Conservation (phyloP, 306 rosid species). For the Benincasa hispida region DNA sequence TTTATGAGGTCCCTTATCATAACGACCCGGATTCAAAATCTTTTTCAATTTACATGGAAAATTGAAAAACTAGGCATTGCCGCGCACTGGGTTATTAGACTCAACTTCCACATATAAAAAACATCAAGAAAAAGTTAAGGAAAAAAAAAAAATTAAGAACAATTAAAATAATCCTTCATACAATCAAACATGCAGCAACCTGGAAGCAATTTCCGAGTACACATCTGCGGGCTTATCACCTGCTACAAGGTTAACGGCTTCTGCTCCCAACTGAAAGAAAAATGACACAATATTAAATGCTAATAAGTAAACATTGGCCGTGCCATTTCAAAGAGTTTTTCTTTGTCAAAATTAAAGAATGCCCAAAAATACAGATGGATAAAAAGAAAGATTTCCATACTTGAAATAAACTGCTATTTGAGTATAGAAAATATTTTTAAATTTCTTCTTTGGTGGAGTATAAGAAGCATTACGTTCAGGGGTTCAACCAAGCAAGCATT, state of each 20-base stretch:
- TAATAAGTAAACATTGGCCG: not conserved
- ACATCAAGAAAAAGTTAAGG: not conserved
- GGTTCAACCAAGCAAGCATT: not conserved
- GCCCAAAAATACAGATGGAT: not conserved
- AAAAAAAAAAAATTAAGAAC: not conserved
- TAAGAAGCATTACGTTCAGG: not conserved
- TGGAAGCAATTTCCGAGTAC: slow-evolving; percentile 85
- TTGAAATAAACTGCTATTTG: not conserved
- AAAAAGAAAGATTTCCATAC: not conserved
- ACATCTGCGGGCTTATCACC: slow-evolving; percentile 96
- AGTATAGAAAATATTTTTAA: not conserved
- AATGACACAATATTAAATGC: not conserved
- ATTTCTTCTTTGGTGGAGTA: not conserved
- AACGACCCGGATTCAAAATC: not conserved
- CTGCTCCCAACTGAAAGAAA: slow-evolving; percentile 83
- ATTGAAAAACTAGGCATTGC: not conserved
- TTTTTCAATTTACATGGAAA: not conserved
- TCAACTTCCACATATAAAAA: not conserved
- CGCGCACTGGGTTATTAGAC: not conserved
- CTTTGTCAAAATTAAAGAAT: not conserved
- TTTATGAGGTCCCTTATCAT: not conserved
- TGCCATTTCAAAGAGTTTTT: not conserved
- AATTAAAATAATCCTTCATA: not conserved
- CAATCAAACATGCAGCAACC: slow-evolving; percentile 30
- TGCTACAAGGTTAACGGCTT: slow-evolving; percentile 80